Evolutionary conservation across 805 yeast genomes (phyloP).

Genomic region (Metschnikowia peoriensis): DNA sequence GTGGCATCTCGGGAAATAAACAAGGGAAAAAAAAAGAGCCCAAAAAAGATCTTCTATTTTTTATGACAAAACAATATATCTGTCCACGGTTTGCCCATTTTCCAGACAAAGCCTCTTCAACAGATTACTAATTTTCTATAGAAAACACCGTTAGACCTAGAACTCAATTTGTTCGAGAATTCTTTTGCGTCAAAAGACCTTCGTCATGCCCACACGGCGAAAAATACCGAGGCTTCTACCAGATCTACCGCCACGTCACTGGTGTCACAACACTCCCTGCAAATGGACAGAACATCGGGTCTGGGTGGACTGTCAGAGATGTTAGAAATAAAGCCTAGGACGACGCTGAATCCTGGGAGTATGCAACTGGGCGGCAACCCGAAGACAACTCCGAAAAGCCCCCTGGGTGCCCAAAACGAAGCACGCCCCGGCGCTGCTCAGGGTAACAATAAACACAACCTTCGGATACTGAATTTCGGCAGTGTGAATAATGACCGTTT

Average conservation of each 20-base stretch:
- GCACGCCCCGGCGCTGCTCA: background rate
- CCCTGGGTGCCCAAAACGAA: background rate
- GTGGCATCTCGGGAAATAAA: background rate
- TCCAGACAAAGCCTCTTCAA: background rate
- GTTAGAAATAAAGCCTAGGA: constrained; percentile 11
- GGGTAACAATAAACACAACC: constrained; percentile 31
- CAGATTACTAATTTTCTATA: constrained; percentile 19
- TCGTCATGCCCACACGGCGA: constrained; percentile 9
- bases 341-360: background rate
- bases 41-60: background rate
- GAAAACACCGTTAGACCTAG: constrained; percentile 64
- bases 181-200: constrained; percentile 74
- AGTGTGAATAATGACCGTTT: constrained; percentile 23
- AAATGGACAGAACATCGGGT: constrained; percentile 5
- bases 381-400: background rate
- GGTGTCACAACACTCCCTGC: constrained; percentile 9
- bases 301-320: constrained; percentile 9
- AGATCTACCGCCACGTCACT: constrained; percentile 8
- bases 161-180: constrained; percentile 94
- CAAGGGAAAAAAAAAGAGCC: too few species aligned
- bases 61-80: constrained; percentile 16
- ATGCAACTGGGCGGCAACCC: background rate
- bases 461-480: constrained; percentile 34
- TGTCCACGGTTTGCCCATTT: background rate
- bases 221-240: background rate